A percentile compares a stretch with the other conserved stretches of the same genome.
These are phyloP conservation scores for Ceratopteris richardii DNA, from an alignment of 75 land plant genomes.

Conservation along the genomic window DNA sequence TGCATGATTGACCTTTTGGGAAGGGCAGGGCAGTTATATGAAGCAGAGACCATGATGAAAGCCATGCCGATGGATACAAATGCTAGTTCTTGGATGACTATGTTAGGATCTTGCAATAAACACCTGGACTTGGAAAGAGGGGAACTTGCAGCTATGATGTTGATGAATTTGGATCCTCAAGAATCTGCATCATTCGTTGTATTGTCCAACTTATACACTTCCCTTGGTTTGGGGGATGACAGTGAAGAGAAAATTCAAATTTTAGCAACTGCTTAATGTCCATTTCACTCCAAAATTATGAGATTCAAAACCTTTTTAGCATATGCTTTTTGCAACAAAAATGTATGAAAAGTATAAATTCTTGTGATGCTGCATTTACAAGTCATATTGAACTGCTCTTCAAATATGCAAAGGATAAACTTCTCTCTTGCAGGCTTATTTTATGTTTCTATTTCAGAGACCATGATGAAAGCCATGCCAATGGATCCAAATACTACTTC, in stretches of 20 bases:
- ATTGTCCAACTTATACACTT: conserved; percentile 53
- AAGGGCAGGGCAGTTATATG: conserved; percentile 40
- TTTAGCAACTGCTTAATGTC: too few relatives aligned
- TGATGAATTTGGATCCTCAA: conserved; percentile 34
- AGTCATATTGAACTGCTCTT: too few relatives aligned
- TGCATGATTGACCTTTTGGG: conserved; percentile 60
- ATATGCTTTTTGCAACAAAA: too few relatives aligned
- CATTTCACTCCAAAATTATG: too few relatives aligned
- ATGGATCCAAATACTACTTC: conserved; percentile 41
- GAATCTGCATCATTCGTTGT: conserved; percentile 49
- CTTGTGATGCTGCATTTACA: too few relatives aligned
- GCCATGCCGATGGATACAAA: conserved; percentile 32
- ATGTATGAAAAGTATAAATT: too few relatives aligned
- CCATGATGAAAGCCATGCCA: conserved; percentile 23
- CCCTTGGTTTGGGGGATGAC: conserved; percentile 18
- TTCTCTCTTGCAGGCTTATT: too few relatives aligned
- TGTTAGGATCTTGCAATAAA: conserved; percentile 45
- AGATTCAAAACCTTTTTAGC: too few relatives aligned
- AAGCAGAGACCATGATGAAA: conserved; percentile 36
- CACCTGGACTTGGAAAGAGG: conserved; percentile 39
- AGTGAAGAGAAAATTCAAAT: too few relatives aligned
- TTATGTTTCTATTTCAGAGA: too few relatives aligned
- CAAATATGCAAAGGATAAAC: too few relatives aligned
- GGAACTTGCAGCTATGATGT: conserved; percentile 26
- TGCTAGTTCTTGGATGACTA: conserved; percentile 42